phyloP scores from a whole-genome alignment of 345 rosid genomes.

The Eucalyptus cloeziana region DNA sequence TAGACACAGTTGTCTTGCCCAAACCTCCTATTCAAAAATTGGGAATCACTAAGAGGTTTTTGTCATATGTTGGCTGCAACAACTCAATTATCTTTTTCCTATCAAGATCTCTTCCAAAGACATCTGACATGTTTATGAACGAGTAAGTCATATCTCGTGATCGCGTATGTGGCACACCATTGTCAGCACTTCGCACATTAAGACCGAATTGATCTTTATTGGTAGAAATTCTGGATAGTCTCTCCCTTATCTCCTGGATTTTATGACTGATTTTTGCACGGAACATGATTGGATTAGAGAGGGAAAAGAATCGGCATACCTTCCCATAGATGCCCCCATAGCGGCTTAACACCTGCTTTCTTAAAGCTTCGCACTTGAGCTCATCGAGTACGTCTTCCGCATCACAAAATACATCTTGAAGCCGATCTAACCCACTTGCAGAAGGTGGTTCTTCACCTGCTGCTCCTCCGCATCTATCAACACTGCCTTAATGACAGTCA shows the following conservation, averaged over 20 bases:
- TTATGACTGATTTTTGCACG: background rate
- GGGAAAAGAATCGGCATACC: background rate
- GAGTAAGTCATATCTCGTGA: background rate
- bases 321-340: background rate
- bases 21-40: background rate
- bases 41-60: background rate
- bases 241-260: background rate
- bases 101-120: background rate
- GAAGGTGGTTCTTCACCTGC: background rate
- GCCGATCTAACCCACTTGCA: background rate
- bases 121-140: background rate
- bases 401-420: background rate
- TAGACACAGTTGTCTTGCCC: background rate
- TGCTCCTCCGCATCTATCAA: background rate
- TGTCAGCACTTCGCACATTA: background rate
- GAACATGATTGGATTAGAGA: background rate
- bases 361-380: background rate
- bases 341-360: background rate
- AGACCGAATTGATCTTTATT: background rate
- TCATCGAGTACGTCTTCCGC: background rate
- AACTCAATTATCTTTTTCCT: background rate
- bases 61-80: background rate
- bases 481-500: background rate
- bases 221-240: background rate
- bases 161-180: accelerated